phyloP scores from a whole-genome alignment of 2,329 filamentous ascomycete species.

The Sporothrix curviconia region DNA sequence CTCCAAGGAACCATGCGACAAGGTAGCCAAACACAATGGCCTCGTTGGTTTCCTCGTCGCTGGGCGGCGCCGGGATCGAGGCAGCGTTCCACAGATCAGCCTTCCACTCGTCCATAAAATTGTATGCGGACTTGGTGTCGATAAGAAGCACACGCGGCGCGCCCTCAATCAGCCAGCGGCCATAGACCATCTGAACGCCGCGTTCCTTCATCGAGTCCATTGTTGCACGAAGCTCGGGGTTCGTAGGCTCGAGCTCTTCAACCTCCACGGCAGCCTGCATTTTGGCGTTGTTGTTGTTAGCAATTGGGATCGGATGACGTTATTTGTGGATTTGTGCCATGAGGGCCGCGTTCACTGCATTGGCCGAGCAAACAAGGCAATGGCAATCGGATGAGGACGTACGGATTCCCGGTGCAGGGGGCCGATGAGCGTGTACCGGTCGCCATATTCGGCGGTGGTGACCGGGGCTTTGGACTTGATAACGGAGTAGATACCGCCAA shows the following conservation, averaged over 20 bases:
- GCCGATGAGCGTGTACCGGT: slow-evolving; percentile 90
- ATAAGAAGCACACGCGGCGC: slow-evolving; percentile 90
- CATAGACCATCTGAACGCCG: slow-evolving; percentile 84
- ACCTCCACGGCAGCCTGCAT: slow-evolving; percentile 89
- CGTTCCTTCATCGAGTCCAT: slow-evolving; percentile 91
- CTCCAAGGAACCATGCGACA: slow-evolving; percentile 95
- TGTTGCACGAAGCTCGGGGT: slow-evolving; percentile 69
- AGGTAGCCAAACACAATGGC: slow-evolving; percentile 96
- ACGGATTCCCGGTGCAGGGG: slow-evolving; percentile 88
- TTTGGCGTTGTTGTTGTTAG: too few species aligned
- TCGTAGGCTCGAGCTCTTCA: slow-evolving; percentile 80
- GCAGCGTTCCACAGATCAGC: slow-evolving; percentile 87
- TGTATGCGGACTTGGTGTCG: slow-evolving; percentile 88
- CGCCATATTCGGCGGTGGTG: slow-evolving; percentile 96
- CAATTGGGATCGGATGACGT: too few species aligned
- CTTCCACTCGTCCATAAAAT: slow-evolving; percentile 94
- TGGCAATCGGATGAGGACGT: slow-evolving; percentile 22
- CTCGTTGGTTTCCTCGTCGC: slow-evolving; percentile 93
- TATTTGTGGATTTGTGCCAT: too few species aligned
- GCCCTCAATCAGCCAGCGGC: slow-evolving; percentile 95
- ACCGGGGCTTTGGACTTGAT: slow-evolving; percentile 98
- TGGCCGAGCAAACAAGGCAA: too few species aligned
- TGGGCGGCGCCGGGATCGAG: slow-evolving; percentile 86
- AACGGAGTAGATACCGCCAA: slow-evolving; percentile 98
- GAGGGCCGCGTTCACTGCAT: too few species aligned